Percentiles rank a stretch among this genome's conserved stretches.
Conservation (phyloP, 129 eudicot genomes). For the Centaurea solstitialis region DNA sequence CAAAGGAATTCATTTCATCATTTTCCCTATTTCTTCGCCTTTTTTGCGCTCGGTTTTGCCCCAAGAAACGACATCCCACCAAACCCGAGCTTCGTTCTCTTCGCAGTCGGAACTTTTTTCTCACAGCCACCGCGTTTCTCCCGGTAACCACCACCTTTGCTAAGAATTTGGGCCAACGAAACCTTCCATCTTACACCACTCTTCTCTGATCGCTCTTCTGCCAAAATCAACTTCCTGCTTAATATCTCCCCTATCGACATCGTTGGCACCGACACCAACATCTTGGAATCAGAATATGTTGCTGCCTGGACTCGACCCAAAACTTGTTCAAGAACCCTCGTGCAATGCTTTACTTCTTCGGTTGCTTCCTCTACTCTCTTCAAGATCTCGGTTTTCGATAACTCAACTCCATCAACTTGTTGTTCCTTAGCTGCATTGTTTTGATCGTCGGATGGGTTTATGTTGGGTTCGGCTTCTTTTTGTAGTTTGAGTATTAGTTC, state of each 20-base stretch:
- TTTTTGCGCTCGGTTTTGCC: neutral
- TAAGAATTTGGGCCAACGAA: slow-evolving; percentile 70
- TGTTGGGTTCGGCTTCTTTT: neutral
- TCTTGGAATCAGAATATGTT: neutral
- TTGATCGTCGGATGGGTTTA: neutral
- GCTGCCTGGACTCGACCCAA: slow-evolving; percentile 65
- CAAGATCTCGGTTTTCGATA: slow-evolving; percentile 55
- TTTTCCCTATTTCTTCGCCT: neutral
- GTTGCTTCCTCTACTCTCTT: slow-evolving; percentile 71
- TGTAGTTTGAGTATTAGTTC: slow-evolving; percentile 19
- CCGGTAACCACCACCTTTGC: slow-evolving; percentile 30
- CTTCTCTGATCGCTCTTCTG: slow-evolving; percentile 50
- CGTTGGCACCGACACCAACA: slow-evolving; percentile 31
- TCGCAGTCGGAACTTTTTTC: slow-evolving; percentile 46
- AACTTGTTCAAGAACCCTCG: slow-evolving; percentile 66
- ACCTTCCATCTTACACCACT: slow-evolving; percentile 46
- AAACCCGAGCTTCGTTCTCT: slow-evolving; percentile 80
- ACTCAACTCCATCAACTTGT: slow-evolving; percentile 52
- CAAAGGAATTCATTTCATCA: neutral
- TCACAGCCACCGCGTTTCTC: slow-evolving; percentile 31
- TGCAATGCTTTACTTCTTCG: slow-evolving; percentile 65
- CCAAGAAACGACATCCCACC: slow-evolving; percentile 19
- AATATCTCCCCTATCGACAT: slow-evolving; percentile 90
- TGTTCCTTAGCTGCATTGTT: neutral
- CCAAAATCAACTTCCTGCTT: slow-evolving; percentile 72